These are phyloP conservation scores for Cydonia oblonga DNA, from an alignment of 331 rosid species.

Conservation along the genomic window DNA sequence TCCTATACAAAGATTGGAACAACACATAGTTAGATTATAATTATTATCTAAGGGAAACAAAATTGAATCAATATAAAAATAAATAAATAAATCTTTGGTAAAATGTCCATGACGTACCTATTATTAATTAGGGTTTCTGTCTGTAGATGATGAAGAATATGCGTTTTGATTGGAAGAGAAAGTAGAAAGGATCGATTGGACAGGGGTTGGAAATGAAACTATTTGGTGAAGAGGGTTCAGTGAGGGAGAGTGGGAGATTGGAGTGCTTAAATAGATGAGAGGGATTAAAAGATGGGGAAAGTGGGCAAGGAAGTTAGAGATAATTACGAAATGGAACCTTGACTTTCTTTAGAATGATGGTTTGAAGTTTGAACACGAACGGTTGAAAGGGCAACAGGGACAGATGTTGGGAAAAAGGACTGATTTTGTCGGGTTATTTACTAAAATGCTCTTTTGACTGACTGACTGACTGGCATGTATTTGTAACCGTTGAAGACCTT, in stretches of 20 bases:
- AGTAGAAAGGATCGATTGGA: not conserved
- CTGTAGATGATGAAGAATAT: not conserved
- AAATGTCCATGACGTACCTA: slow-evolving; percentile 29
- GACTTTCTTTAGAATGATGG: slow-evolving; percentile 33
- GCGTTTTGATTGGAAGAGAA: not conserved
- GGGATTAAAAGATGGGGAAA: not conserved
- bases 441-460: slow-evolving; percentile 62
- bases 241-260: slow-evolving; percentile 22
- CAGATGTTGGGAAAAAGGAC: slow-evolving; percentile 47
- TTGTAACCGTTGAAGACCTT: slow-evolving; percentile 46
- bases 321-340: slow-evolving; percentile 58
- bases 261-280: slow-evolving; percentile 41
- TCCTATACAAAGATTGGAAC: too few relatives aligned
- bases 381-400: slow-evolving; percentile 61
- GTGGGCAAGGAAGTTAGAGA: slow-evolving; percentile 14
- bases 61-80: not conserved
- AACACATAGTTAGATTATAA: not conserved
- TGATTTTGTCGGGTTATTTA: slow-evolving; percentile 89
- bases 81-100: slow-evolving; percentile 1
- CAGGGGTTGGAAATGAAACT: not conserved
- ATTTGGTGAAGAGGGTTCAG: slow-evolving; percentile 11
- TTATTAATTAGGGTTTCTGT: not conserved
- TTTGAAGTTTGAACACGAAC: slow-evolving; percentile 61
- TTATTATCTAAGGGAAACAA: not conserved
- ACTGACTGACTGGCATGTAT: slow-evolving; percentile 35